Base-by-base conservation (phyloP, 2,329 filamentous ascomycete species). In the Chrysosporium keratinophilum region DNA sequence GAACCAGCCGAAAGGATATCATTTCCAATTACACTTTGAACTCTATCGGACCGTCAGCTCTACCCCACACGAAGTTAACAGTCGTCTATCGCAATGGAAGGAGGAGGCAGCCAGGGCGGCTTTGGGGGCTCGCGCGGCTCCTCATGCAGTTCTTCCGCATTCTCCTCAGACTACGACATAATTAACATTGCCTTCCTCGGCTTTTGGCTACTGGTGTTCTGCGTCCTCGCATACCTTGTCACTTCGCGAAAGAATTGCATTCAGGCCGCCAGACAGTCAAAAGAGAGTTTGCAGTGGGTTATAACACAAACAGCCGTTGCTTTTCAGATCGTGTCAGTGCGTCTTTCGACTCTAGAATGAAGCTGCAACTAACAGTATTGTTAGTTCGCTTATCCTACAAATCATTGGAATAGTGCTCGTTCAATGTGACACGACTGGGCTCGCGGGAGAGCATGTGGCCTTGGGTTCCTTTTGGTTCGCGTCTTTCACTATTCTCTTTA, bases 51-150 rank as follows among this genome's bases (percentile, higher is more conserved):
- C n/a, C n/a, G n/a, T n/a, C n/a, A n/a, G n/a, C n/a, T n/a, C n/a
- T n/a, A n/a, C n/a, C n/a, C n/a, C n/a, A n/a, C n/a, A n/a, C n/a
- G n/a, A n/a, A n/a, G 33, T 12, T 34, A 34, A 12, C 33, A 34
- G 33, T 6, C 33, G 33, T 37, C 31, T 17, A 28, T 43, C 23
- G 4, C 19, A 19, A 56, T 56, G 54, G 54, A 50, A 11, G 54
- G 54, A 28, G 54, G 54, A 17, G 51, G 40, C n/a, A 37, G 54
- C 14, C n/a, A n/a, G n/a, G 54, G 54, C 19, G 40, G 50, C 23
- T 14, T n/a, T 14, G 17, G 45, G 10, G 17, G 45, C 17, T 34
- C 35, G 15, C 17, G 31, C 11, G 17, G 53, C 28, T 37, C 20
- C 40, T 28, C 23, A 20, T 44, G 54, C 15, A 40, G 17, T 40